A percentile compares a stretch with the other conserved stretches of the same genome.
phyloP scores from a whole-genome alignment of 495 filamentous ascomycete species.

The Aspergillus kassunensis region DNA sequence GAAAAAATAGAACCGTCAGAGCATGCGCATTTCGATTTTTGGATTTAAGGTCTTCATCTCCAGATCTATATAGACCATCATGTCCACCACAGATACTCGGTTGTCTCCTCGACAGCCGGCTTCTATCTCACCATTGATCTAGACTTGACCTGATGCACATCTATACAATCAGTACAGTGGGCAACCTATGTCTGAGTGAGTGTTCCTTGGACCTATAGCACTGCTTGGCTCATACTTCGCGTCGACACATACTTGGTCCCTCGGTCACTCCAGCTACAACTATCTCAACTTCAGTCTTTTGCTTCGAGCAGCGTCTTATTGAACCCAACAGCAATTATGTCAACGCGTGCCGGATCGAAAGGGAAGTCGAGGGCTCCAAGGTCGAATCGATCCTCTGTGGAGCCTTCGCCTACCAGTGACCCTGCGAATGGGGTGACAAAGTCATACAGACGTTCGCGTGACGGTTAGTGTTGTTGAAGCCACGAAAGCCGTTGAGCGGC shows the following conservation, averaged over 20 bases:
- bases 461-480: constrained; percentile 9
- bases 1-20: constrained; percentile 23
- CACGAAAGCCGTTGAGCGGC: background rate
- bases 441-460: constrained; percentile 7
- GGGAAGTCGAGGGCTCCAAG: background rate
- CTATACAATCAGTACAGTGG: no score
- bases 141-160: no score
- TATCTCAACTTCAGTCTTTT: no score
- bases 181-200: no score
- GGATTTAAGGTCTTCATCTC: constrained; percentile 12
- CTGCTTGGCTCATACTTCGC: no score
- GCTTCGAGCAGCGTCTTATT: no score
- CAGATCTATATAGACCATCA: constrained; percentile 12
- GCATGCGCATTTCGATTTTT: constrained; percentile 5
- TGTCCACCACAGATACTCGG: constrained; percentile 7
- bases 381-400: background rate
- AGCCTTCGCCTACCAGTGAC: background rate
- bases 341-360: background rate
- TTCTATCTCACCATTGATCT: no score
- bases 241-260: no score
- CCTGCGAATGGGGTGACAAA: constrained; percentile 1
- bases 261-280: no score
- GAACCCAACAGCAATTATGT: no score
- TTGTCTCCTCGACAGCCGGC: no score
- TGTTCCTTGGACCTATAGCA: no score